A percentile compares a stretch with the other conserved stretches of the same genome.
Evolutionary conservation across 441 rosid species (phyloP).

Genomic region (Omphalea diandra): DNA sequence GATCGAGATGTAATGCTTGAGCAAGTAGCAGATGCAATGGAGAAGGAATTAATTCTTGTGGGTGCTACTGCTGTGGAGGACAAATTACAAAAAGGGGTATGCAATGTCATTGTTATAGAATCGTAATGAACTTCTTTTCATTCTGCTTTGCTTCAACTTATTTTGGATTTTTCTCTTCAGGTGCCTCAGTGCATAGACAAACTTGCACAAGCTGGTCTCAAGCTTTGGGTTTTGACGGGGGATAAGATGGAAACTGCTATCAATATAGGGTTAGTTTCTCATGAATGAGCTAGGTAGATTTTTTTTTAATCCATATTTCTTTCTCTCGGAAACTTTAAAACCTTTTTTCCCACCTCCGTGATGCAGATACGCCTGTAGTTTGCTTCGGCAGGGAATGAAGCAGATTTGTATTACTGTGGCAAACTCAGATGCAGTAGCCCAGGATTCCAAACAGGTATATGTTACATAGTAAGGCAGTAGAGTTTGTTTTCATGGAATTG

Average conservation of each 20-base stretch:
- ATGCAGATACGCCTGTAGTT: slow-evolving; percentile 75
- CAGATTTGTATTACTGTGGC: slow-evolving; percentile 60
- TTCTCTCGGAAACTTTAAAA: slow-evolving; percentile 11
- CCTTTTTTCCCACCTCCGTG: slow-evolving; percentile 25
- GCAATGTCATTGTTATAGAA: slow-evolving; percentile 4
- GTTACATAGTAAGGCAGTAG: slow-evolving; percentile 23
- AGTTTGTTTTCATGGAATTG: slow-evolving; percentile 24
- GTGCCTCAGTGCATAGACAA: slow-evolving; percentile 85
- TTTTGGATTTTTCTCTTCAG: slow-evolving; percentile 38
- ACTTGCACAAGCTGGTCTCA: slow-evolving; percentile 80
- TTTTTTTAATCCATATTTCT: slow-evolving; percentile 7
- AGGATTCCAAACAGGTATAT: slow-evolving; percentile 63
- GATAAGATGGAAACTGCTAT: slow-evolving; percentile 88
- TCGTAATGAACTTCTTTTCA: slow-evolving; percentile 10
- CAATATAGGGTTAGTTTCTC: slow-evolving; percentile 60
- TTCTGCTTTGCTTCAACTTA: slow-evolving; percentile 23
- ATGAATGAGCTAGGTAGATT: slow-evolving; percentile 5
- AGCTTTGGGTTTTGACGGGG: slow-evolving; percentile 84
- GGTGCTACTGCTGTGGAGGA: slow-evolving; percentile 83
- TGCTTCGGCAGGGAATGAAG: slow-evolving; percentile 67
- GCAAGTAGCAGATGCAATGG: slow-evolving; percentile 62
- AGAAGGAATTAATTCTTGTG: slow-evolving; percentile 59
- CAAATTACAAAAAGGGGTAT: slow-evolving; percentile 82
- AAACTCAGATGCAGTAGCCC: slow-evolving; percentile 46
- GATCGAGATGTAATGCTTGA: slow-evolving; percentile 69